These are phyloP conservation scores for Magnolia kwangsiensis DNA, from an alignment of 164 flowering plant genomes.

Conservation along the genomic window DNA sequence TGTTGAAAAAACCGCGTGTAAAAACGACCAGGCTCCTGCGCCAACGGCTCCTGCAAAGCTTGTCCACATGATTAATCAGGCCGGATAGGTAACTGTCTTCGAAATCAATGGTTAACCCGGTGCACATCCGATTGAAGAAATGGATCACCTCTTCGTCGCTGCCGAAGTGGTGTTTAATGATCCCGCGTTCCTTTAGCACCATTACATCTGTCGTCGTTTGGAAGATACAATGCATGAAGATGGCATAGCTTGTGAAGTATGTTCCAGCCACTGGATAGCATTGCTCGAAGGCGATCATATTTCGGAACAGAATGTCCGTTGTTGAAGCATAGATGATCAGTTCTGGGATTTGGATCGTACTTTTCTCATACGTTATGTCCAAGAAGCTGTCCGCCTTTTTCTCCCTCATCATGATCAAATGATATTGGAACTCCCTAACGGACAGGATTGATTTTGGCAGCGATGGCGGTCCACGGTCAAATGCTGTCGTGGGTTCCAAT, in stretches of 20 bases:
- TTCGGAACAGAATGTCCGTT: conserved; percentile 23
- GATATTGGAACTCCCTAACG: background rate
- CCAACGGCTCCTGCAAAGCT: too few relatives aligned
- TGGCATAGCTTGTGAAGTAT: conserved; percentile 23
- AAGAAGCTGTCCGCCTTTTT: conserved; percentile 6
- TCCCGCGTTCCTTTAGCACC: conserved; percentile 23
- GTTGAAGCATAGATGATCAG: conserved; percentile 21
- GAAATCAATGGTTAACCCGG: conserved; percentile 18
- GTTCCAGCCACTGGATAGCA: conserved; percentile 13
- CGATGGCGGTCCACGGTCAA: too few relatives aligned
- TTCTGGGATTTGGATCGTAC: conserved; percentile 25
- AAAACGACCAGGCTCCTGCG: too few relatives aligned
- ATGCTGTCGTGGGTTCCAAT: background rate
- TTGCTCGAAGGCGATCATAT: conserved; percentile 34
- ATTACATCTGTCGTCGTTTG: conserved; percentile 23
- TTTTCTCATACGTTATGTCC: conserved; percentile 19
- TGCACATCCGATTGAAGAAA: conserved; percentile 23
- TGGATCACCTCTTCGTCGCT: conserved; percentile 23
- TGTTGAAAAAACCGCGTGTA: too few relatives aligned
- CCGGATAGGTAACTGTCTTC: conserved; percentile 9
- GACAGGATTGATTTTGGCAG: background rate
- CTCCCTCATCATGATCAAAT: background rate
- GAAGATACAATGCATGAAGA: conserved; percentile 28
- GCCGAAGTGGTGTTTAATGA: conserved; percentile 26
- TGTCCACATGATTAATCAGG: conserved; percentile 9